Evolutionary conservation across 2,329 filamentous ascomycete genomes (phyloP), one percentile per base, ranked within the genome.

Genomic region (Apiospora malaysiana): DNA sequence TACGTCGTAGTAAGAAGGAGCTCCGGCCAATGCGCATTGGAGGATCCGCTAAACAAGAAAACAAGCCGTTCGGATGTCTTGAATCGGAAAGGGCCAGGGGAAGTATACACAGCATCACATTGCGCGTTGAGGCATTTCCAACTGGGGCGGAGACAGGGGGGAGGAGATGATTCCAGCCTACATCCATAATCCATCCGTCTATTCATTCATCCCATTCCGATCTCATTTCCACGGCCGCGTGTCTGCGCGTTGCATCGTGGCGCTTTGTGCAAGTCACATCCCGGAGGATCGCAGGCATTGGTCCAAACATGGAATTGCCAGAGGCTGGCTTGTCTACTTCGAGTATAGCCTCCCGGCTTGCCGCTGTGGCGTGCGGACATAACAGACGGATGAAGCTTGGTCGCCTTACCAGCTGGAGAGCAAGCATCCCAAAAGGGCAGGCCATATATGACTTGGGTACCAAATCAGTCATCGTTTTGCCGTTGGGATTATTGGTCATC

Each of bases 321-420:
- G 56, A 32, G 32, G 56, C 2, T 32, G 56, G 56, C 56, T 14
- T 40, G 9, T n/a, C 56, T 32, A 14, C 32, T 40, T 63, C 18
- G 56, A 63, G 56, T 63, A 63, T 63, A 63, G 56, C 56, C 27
- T 63, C 18, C 21, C 56, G 21, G 32, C 18, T 32, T 63, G 21
- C 56, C 56, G 56, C 56, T 37, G 56, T 63, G 56, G 56, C 56
- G 56, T n/a, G 21, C 32, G 56, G 56, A 63, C 18, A 63, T n/a
- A 10, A 63, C 18, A 18, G 56, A 63, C 56, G 32, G 12, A 63
- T 63, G 37, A 63, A 63, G 56, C 27, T 21, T 63, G 18, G 25
- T 25, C 25, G 6, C 12, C 51, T 21, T 32, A 16, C 42, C 42
- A 45, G 42, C 42, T 45, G 32, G 32, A 45, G 1, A 27, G 25